These are phyloP conservation scores for Chytriomyces confervae DNA, from an alignment of 192 early-diverging fungal genomes.

Conservation along the genomic window DNA sequence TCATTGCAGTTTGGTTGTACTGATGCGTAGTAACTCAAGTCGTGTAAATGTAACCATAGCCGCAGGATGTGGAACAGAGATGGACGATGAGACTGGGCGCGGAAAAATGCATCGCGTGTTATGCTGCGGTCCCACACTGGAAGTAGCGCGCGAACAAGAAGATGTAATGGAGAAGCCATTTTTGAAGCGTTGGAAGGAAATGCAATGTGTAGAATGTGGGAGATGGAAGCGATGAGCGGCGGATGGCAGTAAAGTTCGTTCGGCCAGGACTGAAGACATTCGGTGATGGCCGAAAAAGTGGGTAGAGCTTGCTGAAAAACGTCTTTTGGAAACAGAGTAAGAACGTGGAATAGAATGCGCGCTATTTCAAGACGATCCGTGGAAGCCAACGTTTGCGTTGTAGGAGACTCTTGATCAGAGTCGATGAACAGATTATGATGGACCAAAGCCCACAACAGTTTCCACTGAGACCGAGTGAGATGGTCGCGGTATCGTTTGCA, in stretches of 20 bases:
- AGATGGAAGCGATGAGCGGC: slow-evolving; percentile 1
- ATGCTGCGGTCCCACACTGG: slow-evolving; percentile 9
- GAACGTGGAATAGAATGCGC: slow-evolving; percentile 11
- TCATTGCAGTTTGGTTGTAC: not conserved
- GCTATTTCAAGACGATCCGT: slow-evolving; percentile 12
- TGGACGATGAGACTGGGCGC: slow-evolving; percentile 7
- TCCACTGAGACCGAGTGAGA: slow-evolving; percentile 13
- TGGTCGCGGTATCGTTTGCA: slow-evolving; percentile 17
- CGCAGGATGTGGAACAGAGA: slow-evolving; percentile 6
- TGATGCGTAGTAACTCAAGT: not conserved
- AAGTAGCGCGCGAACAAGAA: slow-evolving; percentile 2
- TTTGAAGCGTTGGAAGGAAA: not conserved
- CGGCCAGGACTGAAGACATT: not conserved
- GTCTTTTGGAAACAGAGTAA: slow-evolving; percentile 1
- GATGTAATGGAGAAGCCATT: not conserved
- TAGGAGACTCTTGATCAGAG: not conserved
- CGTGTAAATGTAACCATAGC: not conserved
- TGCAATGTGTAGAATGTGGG: slow-evolving; percentile 12
- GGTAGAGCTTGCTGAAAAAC: not conserved
- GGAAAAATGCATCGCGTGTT: slow-evolving; percentile 21
- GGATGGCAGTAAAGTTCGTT: slow-evolving; percentile 23
- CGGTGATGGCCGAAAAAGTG: not conserved
- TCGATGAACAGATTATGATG: not conserved
- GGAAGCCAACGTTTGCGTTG: not conserved
- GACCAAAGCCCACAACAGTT: slow-evolving; percentile 7